phyloP scores from a whole-genome alignment of 2,329 filamentous ascomycete species.

The Diaporthe velutina region DNA sequence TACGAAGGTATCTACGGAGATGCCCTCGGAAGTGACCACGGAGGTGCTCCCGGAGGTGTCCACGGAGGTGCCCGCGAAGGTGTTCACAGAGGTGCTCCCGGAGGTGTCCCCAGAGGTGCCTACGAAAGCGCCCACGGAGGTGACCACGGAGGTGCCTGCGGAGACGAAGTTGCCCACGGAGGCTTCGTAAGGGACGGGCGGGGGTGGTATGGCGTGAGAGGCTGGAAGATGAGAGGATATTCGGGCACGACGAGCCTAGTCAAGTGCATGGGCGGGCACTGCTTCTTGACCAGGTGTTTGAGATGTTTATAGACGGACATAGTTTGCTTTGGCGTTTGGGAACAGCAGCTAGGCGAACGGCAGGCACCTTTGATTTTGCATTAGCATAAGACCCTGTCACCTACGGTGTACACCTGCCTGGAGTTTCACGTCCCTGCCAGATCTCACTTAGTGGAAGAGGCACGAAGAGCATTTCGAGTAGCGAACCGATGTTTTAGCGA shows the following conservation, averaged over 20 bases:
- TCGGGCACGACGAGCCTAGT: background rate
- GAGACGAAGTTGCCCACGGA: background rate
- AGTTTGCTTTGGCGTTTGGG: conserved; percentile 15
- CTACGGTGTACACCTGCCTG: background rate
- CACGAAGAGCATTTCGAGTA: background rate
- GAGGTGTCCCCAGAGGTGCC: background rate
- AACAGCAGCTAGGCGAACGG: conserved; percentile 15
- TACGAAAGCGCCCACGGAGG: background rate
- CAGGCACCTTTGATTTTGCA: background rate
- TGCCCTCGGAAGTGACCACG: background rate
- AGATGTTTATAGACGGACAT: background rate
- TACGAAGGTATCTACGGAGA: background rate
- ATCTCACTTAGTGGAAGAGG: background rate
- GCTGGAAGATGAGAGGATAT: background rate
- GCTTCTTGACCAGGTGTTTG: background rate
- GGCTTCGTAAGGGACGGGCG: background rate
- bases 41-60: background rate
- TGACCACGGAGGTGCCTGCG: background rate
- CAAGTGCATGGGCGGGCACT: background rate
- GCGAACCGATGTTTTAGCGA: conserved; percentile 4
- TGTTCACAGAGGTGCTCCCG: background rate
- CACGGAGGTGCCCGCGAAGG: background rate
- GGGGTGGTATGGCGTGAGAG: too few species aligned
- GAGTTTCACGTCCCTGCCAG: background rate
- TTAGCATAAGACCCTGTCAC: background rate